These are phyloP conservation scores for Ilex paraguariensis DNA, from an alignment of 305 asterid species.

Conservation along the genomic window DNA sequence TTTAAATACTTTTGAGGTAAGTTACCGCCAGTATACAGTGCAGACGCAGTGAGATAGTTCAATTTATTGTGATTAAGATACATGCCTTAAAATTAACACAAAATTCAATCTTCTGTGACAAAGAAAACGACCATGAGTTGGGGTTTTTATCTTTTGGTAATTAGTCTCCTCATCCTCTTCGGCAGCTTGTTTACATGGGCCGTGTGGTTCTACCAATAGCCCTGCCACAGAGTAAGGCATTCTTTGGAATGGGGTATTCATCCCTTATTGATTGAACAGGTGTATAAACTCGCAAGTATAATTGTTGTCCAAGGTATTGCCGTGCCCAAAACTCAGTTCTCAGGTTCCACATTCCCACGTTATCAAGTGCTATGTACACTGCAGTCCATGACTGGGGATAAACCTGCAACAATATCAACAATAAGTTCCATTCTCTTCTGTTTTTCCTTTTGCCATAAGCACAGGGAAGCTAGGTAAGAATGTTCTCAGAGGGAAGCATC, in stretches of 20 bases:
- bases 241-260: constrained; percentile 51
- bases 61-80: no score
- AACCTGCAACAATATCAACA: constrained; percentile 33
- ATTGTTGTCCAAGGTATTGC: constrained; percentile 67
- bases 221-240: constrained; percentile 63
- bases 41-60: neutral
- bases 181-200: no score
- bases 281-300: constrained; percentile 56
- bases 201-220: constrained; percentile 15
- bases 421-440: neutral
- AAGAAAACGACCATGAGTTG: neutral
- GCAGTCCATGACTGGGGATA: constrained; percentile 79
- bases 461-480: no score
- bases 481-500: neutral
- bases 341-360: constrained; percentile 80
- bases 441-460: no score
- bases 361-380: constrained; percentile 54
- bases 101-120: neutral
- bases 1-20: no score
- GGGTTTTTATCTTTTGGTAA: neutral
- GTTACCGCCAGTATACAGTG: no score
- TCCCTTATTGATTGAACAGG: constrained; percentile 43
- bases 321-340: constrained; percentile 66
- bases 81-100: neutral
- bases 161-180: no score